Evolutionary conservation across 805 yeast genomes (phyloP).

Genomic region (Myxozyma sirexii): DNA sequence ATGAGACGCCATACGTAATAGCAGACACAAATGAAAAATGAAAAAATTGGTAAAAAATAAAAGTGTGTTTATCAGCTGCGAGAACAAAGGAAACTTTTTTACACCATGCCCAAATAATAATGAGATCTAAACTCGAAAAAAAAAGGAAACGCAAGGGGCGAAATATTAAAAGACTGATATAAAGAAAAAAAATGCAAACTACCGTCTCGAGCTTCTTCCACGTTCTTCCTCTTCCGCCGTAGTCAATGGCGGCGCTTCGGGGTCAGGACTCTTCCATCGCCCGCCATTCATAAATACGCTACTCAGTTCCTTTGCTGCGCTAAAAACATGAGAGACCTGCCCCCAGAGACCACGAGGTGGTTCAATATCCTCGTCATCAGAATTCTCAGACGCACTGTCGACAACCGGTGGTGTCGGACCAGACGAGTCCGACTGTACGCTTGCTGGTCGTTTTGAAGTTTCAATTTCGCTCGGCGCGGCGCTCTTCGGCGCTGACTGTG

Average conservation of each 20-base stretch:
- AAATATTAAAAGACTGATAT: not conserved
- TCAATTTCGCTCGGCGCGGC: not conserved
- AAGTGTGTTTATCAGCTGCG: not conserved
- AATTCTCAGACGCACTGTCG: constrained; percentile 7
- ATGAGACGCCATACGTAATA: constrained; percentile 5
- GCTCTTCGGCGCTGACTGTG: not conserved
- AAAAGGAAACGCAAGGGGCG: not conserved
- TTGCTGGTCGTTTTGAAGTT: not conserved
- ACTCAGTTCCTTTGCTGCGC: constrained; percentile 23
- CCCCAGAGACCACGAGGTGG: constrained; percentile 20
- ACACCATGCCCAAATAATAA: constrained; percentile 15
- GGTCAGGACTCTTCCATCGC: constrained; percentile 9
- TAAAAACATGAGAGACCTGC: constrained; percentile 12
- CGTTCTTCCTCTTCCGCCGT: not conserved
- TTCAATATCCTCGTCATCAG: constrained; percentile 9
- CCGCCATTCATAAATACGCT: constrained; percentile 24
- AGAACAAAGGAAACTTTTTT: constrained; percentile 7
- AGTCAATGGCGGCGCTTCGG: not conserved
- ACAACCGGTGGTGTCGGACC: constrained; percentile 11
- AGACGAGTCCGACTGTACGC: constrained; percentile 2
- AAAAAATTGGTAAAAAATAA: not conserved
- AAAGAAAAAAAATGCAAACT: not conserved
- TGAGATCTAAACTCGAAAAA: not conserved
- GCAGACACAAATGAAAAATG: not conserved
- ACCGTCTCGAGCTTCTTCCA: constrained; percentile 2